Evolutionary conservation across 306 rosid species (phyloP), one percentile per base, ranked within the genome.

Genomic region (Cyclanthera cordifolia): DNA sequence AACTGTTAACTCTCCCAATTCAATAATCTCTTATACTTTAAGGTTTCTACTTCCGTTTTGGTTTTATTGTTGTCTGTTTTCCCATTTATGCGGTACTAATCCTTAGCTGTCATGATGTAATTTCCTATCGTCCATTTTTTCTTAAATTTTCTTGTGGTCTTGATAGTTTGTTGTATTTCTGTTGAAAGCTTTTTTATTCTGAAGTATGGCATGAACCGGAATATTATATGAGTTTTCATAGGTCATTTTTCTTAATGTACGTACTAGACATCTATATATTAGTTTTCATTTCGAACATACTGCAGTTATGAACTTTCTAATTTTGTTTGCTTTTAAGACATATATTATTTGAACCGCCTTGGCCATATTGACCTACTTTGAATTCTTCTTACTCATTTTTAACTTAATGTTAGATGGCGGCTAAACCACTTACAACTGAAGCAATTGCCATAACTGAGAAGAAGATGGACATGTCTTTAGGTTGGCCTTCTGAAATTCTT

Each of bases 401-500:
- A 66, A 48, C 59, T 13, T 56, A 32, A 27, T 71, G 1, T 23
- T 77, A 88, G 91, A 94, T 94, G 99, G 91, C 81, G 51, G 70
- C 91, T 5, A 90, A 90, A 75, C 96, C 97, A 32, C 87, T 85
- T 67, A 80, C 88, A 23, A 82, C 85, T 0, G 82, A 86, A 75
- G 82, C 93, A 1, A 84, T 94, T 76, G 99, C 97, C 9, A 83
- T 90, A 27, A 90, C 99, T 4, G 99, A 90, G 86, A 90, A 94
- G 91, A 94, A 94, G 83, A 86, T 94, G 96, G 95, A 88, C 79
- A 94, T 94, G 99, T 73, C 94, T 8, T 58, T 94, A 75, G 97
- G 97, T 91, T 1, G 61, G 76, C 30, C 46, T 72, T 8, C 56
- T 63, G 17, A 21, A 6, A 13, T 27, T 56, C 3, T 10, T 67